Evolutionary conservation across 352 stramenopile species (phyloP).

Genomic region (Globisporangium cystogenes): DNA sequence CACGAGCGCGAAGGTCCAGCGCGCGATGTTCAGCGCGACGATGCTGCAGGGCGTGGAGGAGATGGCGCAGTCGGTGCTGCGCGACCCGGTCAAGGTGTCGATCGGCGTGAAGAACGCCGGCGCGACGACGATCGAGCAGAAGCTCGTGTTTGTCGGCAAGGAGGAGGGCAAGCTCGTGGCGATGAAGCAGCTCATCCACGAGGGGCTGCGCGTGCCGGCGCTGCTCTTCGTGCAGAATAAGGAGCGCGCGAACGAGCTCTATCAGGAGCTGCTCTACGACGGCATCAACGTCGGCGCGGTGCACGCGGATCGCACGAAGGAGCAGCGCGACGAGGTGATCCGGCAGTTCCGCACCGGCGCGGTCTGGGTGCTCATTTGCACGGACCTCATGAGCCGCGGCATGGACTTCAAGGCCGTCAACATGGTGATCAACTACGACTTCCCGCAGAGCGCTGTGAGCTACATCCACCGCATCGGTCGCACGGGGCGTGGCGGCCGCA

Average conservation of each 20-base stretch:
- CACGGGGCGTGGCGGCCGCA: constrained; percentile 97
- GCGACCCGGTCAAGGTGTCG: constrained; percentile 95
- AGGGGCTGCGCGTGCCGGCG: constrained; percentile 93
- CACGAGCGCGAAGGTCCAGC: constrained; percentile 82
- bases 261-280: constrained; percentile 97
- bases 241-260: constrained; percentile 96
- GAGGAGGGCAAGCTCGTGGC: constrained; percentile 88
- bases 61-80: constrained; percentile 96
- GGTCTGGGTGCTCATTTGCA: constrained; percentile 99
- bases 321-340: constrained; percentile 99
- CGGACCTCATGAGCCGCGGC: constrained; percentile 98
- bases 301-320: constrained; percentile 98
- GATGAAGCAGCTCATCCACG: constrained; percentile 90
- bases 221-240: constrained; percentile 98
- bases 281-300: constrained; percentile 98
- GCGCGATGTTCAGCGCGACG: constrained; percentile 98
- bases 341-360: constrained; percentile 99
- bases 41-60: constrained; percentile 61
- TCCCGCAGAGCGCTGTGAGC: constrained; percentile 98
- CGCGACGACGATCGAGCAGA: constrained; percentile 99
- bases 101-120: constrained; percentile 97
- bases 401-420: constrained; percentile 99
- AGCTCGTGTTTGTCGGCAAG: constrained; percentile 92
- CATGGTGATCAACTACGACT: constrained; percentile 99
- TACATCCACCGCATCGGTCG: constrained; percentile 99